Evolutionary conservation across 495 filamentous ascomycete genomes (phyloP).

Genomic region (Aspergillus bertholletiae): DNA sequence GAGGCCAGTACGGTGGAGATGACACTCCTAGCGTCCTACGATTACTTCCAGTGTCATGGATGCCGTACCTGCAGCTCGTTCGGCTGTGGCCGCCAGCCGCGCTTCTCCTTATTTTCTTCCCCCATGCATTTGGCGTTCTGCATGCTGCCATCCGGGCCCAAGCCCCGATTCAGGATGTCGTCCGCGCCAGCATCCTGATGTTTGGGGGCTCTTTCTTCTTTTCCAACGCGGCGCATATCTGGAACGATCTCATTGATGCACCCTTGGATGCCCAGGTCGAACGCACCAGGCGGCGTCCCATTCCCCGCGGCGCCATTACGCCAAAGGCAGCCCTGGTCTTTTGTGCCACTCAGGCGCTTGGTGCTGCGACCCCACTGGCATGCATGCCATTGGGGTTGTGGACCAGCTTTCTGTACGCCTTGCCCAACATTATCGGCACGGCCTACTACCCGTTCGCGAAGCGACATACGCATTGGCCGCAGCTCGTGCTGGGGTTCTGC

Average conservation of each 20-base stretch:
- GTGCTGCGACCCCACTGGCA: slow-evolving; percentile 19
- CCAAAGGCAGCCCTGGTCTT: slow-evolving; percentile 31
- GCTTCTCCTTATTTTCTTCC: slow-evolving; percentile 35
- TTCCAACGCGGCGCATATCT: slow-evolving; percentile 35
- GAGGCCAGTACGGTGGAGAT: slow-evolving; percentile 5
- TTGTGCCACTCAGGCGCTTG: slow-evolving; percentile 2
- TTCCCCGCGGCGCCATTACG: slow-evolving; percentile 35
- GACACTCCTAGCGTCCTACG: background rate
- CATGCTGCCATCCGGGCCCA: slow-evolving; percentile 27
- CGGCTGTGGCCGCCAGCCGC: slow-evolving; percentile 32
- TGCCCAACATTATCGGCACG: background rate
- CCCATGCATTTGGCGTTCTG: slow-evolving; percentile 34
- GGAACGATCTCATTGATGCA: slow-evolving; percentile 43
- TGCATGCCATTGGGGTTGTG: slow-evolving; percentile 11
- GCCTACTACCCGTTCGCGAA: slow-evolving; percentile 37
- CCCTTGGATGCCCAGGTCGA: slow-evolving; percentile 30
- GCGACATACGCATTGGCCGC: slow-evolving; percentile 35
- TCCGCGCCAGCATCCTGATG: slow-evolving; percentile 18
- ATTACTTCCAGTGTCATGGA: background rate
- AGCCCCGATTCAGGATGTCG: slow-evolving; percentile 12
- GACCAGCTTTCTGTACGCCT: background rate
- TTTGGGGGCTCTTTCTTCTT: slow-evolving; percentile 38
- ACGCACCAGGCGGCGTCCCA: slow-evolving; percentile 34
- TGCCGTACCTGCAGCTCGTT: slow-evolving; percentile 32
- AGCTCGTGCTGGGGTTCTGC: slow-evolving; percentile 37